phyloP scores from a whole-genome alignment of 495 filamentous ascomycete genomes.

The Lasiosphaeriaceae sp. region DNA sequence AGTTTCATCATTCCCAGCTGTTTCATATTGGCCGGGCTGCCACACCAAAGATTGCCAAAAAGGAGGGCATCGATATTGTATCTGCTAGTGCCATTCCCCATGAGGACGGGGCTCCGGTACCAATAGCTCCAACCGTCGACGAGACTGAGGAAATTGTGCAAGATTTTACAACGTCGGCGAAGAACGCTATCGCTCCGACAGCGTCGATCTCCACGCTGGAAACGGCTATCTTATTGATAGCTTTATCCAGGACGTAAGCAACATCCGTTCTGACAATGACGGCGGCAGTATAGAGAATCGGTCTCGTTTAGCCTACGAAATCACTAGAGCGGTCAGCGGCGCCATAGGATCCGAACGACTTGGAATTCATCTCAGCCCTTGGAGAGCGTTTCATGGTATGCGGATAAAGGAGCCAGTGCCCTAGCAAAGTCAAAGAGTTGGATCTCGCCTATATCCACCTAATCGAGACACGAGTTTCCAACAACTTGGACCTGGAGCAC shows the following conservation, averaged over 20 bases:
- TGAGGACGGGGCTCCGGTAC: constrained; percentile 17
- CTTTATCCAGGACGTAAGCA: constrained; percentile 49
- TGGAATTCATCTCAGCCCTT: constrained; percentile 46
- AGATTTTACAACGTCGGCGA: constrained; percentile 34
- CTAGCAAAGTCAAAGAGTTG: constrained; percentile 47
- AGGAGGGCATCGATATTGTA: not conserved
- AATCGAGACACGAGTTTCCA: constrained; percentile 54
- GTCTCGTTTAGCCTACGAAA: constrained; percentile 42
- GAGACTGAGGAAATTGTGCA: constrained; percentile 40
- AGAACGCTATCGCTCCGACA: constrained; percentile 47
- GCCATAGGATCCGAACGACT: constrained; percentile 36
- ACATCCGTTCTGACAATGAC: constrained; percentile 49
- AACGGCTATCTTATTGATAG: constrained; percentile 56
- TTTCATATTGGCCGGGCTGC: constrained; percentile 50
- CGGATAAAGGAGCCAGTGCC: constrained; percentile 55
- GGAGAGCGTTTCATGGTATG: constrained; percentile 57
- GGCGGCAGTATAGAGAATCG: constrained; percentile 52
- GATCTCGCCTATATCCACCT: constrained; percentile 60
- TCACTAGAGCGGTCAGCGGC: constrained; percentile 33
- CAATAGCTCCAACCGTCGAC: constrained; percentile 41
- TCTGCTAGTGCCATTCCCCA: constrained; percentile 7
- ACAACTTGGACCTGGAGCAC: constrained; percentile 19
- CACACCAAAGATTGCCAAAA: not conserved
- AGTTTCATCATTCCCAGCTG: constrained; percentile 53
- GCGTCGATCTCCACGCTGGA: constrained; percentile 53